phyloP scores from a whole-genome alignment of 2,329 filamentous ascomycete genomes.

The Penicillium decumbens region DNA sequence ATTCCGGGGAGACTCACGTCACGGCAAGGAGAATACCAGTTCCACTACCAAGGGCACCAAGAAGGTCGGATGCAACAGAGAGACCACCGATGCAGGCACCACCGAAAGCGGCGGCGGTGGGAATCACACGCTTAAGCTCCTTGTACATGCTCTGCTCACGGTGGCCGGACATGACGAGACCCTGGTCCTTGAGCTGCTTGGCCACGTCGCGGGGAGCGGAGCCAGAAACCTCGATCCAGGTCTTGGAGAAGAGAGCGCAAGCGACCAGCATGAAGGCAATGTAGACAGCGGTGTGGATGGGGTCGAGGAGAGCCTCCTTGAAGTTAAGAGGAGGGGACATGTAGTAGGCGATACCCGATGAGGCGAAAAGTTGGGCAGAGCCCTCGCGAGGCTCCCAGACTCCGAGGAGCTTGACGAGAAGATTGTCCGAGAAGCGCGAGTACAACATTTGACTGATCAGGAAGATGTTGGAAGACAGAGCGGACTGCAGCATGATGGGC shows the following conservation, averaged over 20 bases:
- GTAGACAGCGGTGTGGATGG: slow-evolving; percentile 93
- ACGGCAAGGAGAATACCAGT: slow-evolving; percentile 98
- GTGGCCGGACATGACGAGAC: slow-evolving; percentile 98
- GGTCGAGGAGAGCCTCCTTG: slow-evolving; percentile 92
- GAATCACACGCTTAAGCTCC: slow-evolving; percentile 98
- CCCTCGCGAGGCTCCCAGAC: slow-evolving; percentile 96
- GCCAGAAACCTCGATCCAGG: slow-evolving; percentile 98
- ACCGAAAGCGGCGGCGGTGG: slow-evolving; percentile 94
- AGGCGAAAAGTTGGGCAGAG: slow-evolving; percentile 88
- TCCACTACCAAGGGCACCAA: slow-evolving; percentile 91
- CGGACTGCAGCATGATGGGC: slow-evolving; percentile 99
- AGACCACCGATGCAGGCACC: slow-evolving; percentile 98
- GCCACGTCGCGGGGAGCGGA: slow-evolving; percentile 96
- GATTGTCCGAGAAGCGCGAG: slow-evolving; percentile 98
- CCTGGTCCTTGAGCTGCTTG: slow-evolving; percentile 99
- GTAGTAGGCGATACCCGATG: slow-evolving; percentile 96
- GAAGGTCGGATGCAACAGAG: slow-evolving; percentile 89
- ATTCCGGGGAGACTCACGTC: slow-evolving; percentile 64
- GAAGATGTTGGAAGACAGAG: slow-evolving; percentile 98
- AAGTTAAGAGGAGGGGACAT: slow-evolving; percentile 98
- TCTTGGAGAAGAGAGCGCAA: slow-evolving; percentile 99
- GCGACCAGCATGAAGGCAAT: slow-evolving; percentile 97
- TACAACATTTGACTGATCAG: slow-evolving; percentile 99
- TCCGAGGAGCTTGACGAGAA: slow-evolving; percentile 93
- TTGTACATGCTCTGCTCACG: slow-evolving; percentile 99